Evolutionary conservation across 495 filamentous ascomycete species (phyloP), one percentile per base, ranked within the genome.

Genomic region (Evernia prunastri): DNA sequence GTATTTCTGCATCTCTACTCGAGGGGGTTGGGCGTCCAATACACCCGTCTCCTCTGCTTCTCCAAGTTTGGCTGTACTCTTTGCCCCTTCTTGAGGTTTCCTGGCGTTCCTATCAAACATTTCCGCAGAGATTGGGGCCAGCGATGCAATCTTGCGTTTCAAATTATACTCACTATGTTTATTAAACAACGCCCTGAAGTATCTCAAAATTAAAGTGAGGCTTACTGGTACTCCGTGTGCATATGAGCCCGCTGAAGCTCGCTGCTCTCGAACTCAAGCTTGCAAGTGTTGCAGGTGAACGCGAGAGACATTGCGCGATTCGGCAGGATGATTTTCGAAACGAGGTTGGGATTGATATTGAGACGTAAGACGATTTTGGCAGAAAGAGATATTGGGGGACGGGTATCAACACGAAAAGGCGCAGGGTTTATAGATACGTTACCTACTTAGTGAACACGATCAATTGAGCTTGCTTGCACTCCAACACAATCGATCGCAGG

Each of bases 221-320:
- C 91, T 73, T 85, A 96, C 92, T 97, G 92, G 92, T 93, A 97
- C 73, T 98, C 94, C 69, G 85, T 90, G 70, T 91, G 91, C 91
- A 97, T 97, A 72, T 98, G 94, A 56, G 84, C 86, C 67, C 91
- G 84, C 74, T 98, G 94, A 25, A 91, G 84, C 72, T 97, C 92
- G 72, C 87, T 87, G 73, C 87, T 88, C 69, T 92, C 87, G 77
- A 97, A 97, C 37, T 92, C 94, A 63, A 98, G 91, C 68, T 96
- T 90, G 70, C 94, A 98, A 35, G 92, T 90, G 78, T 98, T 97
- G 82, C 94, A 98, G 47, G 93, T 96, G 74, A 90, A 97, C 2
- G 92, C 90, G 74, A 96, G 87, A 31, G 87, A 83, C 9, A 81
- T 70, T 23, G 74, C 61, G 31, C 72, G 25, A 29, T 13, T 27